phyloP scores from a whole-genome alignment of 2,329 filamentous ascomycete species.

The Thielaviopsis punctulata region DNA sequence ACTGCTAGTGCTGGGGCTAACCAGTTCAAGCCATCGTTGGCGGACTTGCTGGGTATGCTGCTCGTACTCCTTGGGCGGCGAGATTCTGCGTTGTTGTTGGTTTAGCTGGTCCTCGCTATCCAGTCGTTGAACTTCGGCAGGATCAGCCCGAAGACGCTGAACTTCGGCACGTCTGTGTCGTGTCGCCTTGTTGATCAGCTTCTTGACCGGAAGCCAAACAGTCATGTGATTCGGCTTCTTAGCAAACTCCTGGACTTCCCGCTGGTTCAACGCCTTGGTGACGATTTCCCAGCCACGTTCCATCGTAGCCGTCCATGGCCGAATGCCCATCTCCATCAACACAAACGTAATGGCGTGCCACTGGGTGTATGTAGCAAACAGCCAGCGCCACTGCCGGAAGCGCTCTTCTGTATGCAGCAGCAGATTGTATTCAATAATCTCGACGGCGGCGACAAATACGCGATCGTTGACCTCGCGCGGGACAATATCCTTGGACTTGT shows the following conservation, averaged over 20 bases:
- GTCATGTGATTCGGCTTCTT: constrained; percentile 29
- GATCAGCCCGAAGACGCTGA: constrained; percentile 28
- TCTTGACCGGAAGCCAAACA: constrained; percentile 36
- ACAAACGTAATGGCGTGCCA: constrained; percentile 35
- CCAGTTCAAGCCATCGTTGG: constrained; percentile 34
- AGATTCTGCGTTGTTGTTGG: constrained; percentile 28
- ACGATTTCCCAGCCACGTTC: constrained; percentile 34
- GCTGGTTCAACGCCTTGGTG: constrained; percentile 22
- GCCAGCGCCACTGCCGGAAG: constrained; percentile 30
- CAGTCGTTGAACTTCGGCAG: constrained; percentile 30
- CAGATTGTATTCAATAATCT: constrained; percentile 53
- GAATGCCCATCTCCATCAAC: constrained; percentile 28
- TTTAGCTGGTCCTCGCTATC: constrained; percentile 31
- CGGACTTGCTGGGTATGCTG: constrained; percentile 27
- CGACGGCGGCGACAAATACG: constrained; percentile 54
- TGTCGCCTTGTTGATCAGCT: constrained; percentile 34
- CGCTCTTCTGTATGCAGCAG: constrained; percentile 43
- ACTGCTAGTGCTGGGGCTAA: constrained; percentile 18
- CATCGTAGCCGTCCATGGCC: constrained; percentile 31
- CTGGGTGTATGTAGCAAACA: constrained; percentile 33
- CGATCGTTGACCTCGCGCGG: constrained; percentile 41
- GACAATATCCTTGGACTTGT: not conserved
- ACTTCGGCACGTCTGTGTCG: constrained; percentile 35
- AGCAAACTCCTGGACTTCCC: constrained; percentile 26
- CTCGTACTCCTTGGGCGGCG: constrained; percentile 28